Conservation (phyloP, 495 filamentous ascomycete genomes). For the Friedmanniomyces endolithicus region DNA sequence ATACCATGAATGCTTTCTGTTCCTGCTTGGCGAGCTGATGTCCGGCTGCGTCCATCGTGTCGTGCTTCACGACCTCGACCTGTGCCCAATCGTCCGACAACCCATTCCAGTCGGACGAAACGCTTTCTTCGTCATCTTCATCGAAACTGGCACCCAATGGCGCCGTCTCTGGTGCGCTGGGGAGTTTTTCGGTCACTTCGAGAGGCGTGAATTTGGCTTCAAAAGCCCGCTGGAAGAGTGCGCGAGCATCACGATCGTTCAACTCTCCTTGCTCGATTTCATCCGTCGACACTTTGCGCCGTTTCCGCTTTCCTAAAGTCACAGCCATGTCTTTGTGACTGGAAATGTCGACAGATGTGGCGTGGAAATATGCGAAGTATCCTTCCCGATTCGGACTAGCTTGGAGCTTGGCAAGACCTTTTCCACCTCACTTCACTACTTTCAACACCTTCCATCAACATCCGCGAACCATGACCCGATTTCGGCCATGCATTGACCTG, state of each 20-base stretch:
- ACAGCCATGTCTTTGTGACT: constrained; percentile 13
- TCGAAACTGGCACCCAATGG: constrained; percentile 10
- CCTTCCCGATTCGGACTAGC: neutral
- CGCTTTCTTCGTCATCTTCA: constrained; percentile 23
- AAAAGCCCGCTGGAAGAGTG: constrained; percentile 67
- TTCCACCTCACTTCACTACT: neutral
- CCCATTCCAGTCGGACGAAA: constrained; percentile 52
- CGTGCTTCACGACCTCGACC: constrained; percentile 57
- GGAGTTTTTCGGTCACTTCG: constrained; percentile 21
- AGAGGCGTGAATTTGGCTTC: constrained; percentile 77
- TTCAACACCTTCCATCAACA: neutral
- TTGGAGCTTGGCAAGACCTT: neutral
- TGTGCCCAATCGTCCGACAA: constrained; percentile 37
- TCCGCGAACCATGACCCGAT: constrained; percentile 62
- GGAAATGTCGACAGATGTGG: neutral
- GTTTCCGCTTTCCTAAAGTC: constrained; percentile 23
- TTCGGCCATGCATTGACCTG: constrained; percentile 92
- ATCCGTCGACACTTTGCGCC: constrained; percentile 7
- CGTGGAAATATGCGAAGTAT: neutral
- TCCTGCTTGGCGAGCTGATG: constrained; percentile 50
- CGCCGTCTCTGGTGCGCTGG: constrained; percentile 3
- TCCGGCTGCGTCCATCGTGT: constrained; percentile 16
- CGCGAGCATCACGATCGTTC: constrained; percentile 31
- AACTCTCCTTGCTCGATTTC: neutral
- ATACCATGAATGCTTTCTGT: constrained; percentile 70